A percentile compares a stretch with the other conserved stretches of the same genome.
Conservation (phyloP, 2,329 filamentous ascomycete species). For the Cladobotryum protrusum region DNA sequence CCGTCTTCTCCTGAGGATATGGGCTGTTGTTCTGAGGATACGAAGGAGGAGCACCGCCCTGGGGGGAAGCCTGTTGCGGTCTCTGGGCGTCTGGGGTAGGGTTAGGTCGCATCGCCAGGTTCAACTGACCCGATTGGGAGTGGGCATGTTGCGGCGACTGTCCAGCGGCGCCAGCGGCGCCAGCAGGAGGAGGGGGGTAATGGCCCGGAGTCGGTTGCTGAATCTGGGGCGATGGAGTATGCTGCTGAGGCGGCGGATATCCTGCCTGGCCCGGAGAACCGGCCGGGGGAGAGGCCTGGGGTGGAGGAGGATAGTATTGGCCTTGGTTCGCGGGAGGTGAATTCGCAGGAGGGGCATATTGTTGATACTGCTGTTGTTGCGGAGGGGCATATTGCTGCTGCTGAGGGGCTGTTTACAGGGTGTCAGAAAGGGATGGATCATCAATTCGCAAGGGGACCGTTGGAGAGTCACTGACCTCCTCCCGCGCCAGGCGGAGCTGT, state of each 20-base stretch:
- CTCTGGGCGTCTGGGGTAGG: constrained; percentile 20
- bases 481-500: constrained; percentile 37
- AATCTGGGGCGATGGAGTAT: constrained; percentile 26
- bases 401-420: constrained; percentile 1
- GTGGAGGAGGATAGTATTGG: constrained; percentile 35
- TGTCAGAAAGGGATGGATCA: background rate
- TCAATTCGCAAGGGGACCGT: too few species aligned
- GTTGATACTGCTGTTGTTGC: constrained; percentile 34
- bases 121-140: constrained; percentile 16
- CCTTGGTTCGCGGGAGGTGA: constrained; percentile 41
- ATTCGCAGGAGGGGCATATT: constrained; percentile 41
- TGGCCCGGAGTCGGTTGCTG: constrained; percentile 19
- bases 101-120: constrained; percentile 19
- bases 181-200: constrained; percentile 19
- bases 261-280: background rate
- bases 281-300: constrained; percentile 22
- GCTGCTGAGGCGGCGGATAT: constrained; percentile 27
- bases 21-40: constrained; percentile 23
- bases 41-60: constrained; percentile 26
- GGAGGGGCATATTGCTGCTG: constrained; percentile 23
- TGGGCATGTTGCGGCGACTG: constrained; percentile 19
- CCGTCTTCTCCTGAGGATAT: constrained; percentile 6
- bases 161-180: constrained; percentile 4
- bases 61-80: constrained; percentile 10
- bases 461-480: constrained; percentile 18